Evolutionary conservation across 768 basidiomycete genomes (phyloP), one percentile per base, ranked within the genome.

Genomic region (Daedaleopsis nitida): DNA sequence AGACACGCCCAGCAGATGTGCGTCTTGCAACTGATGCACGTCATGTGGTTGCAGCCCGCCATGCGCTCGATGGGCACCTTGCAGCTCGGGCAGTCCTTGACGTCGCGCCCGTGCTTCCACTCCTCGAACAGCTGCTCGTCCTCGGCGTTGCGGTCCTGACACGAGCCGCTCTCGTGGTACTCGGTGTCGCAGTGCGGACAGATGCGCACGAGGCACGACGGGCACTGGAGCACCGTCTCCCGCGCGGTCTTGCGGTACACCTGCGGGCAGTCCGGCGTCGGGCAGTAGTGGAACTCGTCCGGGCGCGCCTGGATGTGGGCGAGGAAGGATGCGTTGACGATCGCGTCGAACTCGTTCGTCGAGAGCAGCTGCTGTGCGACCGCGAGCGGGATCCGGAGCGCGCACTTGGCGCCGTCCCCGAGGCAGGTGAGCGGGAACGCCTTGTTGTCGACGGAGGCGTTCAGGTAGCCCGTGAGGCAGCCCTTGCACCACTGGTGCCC

Each of bases 1-100:
- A 89, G 66, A 70, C 91, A 94, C 23, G 84, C 84, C 92, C 91
- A 93, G 60, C 91, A 94, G 1, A 86, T 87, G 69, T 94, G 91
- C 0, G 88, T 86, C 65, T 83, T 81, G 70, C 91, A 94, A 35
- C 81, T 80, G 0, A 78, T 78, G 72, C 91, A 94, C n/a, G 83
- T 86, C 80, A 94, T 85, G 71, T 94, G 91, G 74, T 94, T 89
- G 73, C 91, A 94, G 0, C 91, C 91, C 63, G 85, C 87, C 32
- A 75, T 76, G 43, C 87, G 84, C 73, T 93, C 89, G 64, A 94
- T 92, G 7, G 82, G 78, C 8, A 82, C 80, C 56, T 82, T 82
- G 75, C 91, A 94, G 0, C 81, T 81, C 1, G 91, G 91, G 70
- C 91, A 94, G 35, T 79, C 75, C 76, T 92, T 89, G 57, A 91